Conservation (phyloP, 495 filamentous ascomycete genomes). For the Tuber magnatum region DNA sequence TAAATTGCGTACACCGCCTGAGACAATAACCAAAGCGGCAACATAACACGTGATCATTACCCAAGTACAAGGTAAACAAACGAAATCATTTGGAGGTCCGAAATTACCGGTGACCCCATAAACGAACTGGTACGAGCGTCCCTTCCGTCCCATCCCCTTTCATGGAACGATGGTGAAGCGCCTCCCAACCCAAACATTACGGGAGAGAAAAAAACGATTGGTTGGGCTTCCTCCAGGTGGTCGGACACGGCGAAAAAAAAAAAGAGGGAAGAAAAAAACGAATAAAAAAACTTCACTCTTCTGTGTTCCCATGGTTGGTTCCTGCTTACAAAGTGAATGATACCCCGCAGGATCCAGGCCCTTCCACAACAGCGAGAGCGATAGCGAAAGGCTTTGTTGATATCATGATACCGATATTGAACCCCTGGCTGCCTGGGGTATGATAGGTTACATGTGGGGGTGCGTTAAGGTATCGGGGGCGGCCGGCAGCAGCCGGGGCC, state of each 20-base stretch:
- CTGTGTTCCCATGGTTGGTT: not conserved
- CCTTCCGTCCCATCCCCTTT: not conserved
- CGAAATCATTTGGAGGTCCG: not conserved
- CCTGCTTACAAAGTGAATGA: not conserved
- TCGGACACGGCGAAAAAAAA: not conserved
- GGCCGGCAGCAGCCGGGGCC: not conserved
- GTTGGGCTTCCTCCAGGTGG: not conserved
- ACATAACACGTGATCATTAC: not conserved
- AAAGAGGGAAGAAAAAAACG: not conserved
- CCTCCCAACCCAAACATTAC: not conserved
- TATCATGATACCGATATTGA: not conserved
- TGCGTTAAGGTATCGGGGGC: not conserved
- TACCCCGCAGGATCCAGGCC: constrained; percentile 2
- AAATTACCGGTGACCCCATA: not conserved
- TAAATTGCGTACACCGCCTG: too few relatives aligned
- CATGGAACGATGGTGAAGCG: not conserved
- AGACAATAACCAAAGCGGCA: not conserved
- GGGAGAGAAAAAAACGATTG: not conserved
- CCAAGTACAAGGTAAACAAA: not conserved
- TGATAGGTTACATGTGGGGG: not conserved
- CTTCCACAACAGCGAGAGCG: not conserved
- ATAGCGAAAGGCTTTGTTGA: not conserved
- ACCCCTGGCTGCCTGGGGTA: too few relatives aligned
- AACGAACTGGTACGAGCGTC: not conserved
- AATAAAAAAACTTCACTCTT: not conserved